phyloP scores from a whole-genome alignment of 495 filamentous ascomycete genomes.

The Penicillium turbatum region DNA sequence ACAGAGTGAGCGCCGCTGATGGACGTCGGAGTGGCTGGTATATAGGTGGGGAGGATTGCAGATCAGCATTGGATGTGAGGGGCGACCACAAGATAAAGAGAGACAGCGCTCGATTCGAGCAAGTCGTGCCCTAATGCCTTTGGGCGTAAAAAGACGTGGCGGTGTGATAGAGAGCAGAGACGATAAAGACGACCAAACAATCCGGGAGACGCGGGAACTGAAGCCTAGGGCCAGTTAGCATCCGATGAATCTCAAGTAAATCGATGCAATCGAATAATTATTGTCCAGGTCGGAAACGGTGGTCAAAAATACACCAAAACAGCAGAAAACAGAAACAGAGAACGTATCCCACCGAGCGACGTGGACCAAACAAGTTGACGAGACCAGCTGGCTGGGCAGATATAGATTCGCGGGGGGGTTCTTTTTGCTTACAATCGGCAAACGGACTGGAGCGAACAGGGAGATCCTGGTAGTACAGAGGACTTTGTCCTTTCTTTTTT shows the following conservation, averaged over 20 bases:
- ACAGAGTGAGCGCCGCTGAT: constrained; percentile 11
- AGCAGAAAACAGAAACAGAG: background rate
- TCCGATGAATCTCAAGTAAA: background rate
- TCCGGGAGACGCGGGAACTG: constrained; percentile 12
- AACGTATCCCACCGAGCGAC: constrained; percentile 9
- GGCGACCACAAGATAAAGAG: background rate
- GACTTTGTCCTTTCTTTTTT: background rate
- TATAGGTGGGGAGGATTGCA: constrained; percentile 3
- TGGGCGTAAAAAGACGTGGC: constrained; percentile 14
- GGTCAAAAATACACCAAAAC: constrained; percentile 4
- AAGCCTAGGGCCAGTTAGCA: constrained; percentile 7
- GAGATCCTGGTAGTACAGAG: constrained; percentile 14
- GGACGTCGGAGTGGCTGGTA: constrained; percentile 14
- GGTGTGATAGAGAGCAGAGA: constrained; percentile 18
- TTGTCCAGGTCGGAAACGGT: background rate
- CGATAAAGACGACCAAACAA: background rate
- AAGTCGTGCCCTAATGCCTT: constrained; percentile 8
- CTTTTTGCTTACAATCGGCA: constrained; percentile 19
- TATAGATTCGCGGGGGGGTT: constrained; percentile 4
- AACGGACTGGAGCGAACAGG: constrained; percentile 22
- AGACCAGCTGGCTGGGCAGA: constrained; percentile 26
- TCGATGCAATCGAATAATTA: background rate
- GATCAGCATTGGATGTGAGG: constrained; percentile 18
- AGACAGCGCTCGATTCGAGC: constrained; percentile 11
- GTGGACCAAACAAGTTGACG: constrained; percentile 18